Evolutionary conservation across 164 flowering plant genomes (phyloP).

Genomic region (Magnolia changhungtana): DNA sequence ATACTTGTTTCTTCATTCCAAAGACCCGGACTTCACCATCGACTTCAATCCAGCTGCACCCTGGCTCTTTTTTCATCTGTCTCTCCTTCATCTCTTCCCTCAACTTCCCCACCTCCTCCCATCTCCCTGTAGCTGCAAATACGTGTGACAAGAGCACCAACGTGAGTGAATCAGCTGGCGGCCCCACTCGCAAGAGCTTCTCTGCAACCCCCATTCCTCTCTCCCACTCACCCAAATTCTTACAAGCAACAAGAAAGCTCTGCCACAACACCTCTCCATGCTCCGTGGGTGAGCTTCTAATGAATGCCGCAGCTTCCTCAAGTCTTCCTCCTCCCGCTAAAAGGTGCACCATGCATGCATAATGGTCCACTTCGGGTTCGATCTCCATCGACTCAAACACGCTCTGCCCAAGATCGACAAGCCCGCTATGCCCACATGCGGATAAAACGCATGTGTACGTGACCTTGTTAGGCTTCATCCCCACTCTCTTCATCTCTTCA

Average conservation of each 20-base stretch:
- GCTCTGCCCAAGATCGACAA: constrained; percentile 13
- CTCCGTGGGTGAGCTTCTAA: constrained; percentile 12
- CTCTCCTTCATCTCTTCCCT: constrained; percentile 13
- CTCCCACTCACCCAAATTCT: constrained; percentile 14
- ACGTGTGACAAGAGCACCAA: constrained; percentile 17
- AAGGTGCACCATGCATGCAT: constrained; percentile 22
- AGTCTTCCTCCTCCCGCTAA: constrained; percentile 20
- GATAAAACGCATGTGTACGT: constrained; percentile 23
- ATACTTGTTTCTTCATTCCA: constrained; percentile 5
- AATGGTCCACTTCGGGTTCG: constrained; percentile 19
- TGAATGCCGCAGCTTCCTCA: constrained; percentile 17
- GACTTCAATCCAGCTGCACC: constrained; percentile 28
- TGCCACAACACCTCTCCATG: constrained; percentile 16
- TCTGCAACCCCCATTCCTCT: constrained; percentile 15
- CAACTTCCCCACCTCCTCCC: constrained; percentile 16
- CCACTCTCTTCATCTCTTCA: constrained; percentile 22
- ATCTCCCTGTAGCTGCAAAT: constrained; percentile 21
- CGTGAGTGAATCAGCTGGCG: not conserved
- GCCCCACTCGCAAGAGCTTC: constrained; percentile 11
- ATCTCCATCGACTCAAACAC: constrained; percentile 21
- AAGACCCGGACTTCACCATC: constrained; percentile 11
- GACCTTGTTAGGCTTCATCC: constrained; percentile 20
- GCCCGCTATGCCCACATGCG: constrained; percentile 21
- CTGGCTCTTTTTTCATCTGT: constrained; percentile 23
- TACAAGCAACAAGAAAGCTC: constrained; percentile 23